These are phyloP conservation scores for Aspergillus asperescens DNA, from an alignment of 495 filamentous ascomycete species.

Conservation along the genomic window DNA sequence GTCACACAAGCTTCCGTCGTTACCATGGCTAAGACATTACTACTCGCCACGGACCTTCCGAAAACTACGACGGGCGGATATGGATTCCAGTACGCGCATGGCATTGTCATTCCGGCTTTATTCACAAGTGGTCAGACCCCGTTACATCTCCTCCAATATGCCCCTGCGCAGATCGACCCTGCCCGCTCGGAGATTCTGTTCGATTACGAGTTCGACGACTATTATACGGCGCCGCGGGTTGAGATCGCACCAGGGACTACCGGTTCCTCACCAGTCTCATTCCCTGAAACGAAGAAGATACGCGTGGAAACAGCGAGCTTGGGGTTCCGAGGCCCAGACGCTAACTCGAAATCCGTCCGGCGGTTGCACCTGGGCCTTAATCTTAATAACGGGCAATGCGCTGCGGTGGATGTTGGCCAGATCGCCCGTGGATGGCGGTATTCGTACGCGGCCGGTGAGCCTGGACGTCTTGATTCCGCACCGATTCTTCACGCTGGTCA, in stretches of 20 bases:
- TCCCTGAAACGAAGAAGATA: neutral
- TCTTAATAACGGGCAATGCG: slow-evolving; percentile 14
- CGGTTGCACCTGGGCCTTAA: slow-evolving; percentile 18
- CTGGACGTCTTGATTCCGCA: neutral
- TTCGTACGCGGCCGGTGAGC: slow-evolving; percentile 15
- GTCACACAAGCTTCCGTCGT: slow-evolving; percentile 19
- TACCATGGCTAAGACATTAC: slow-evolving; percentile 19
- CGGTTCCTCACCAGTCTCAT: neutral
- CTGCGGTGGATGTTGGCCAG: slow-evolving; percentile 28
- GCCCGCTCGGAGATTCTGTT: slow-evolving; percentile 18
- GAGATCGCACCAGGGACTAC: slow-evolving; percentile 17
- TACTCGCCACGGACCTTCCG: slow-evolving; percentile 19
- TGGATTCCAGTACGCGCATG: slow-evolving; percentile 32
- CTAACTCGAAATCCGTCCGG: neutral
- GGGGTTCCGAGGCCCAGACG: neutral
- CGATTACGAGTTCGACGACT: slow-evolving; percentile 25
- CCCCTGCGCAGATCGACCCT: slow-evolving; percentile 18
- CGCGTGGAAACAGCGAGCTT: neutral
- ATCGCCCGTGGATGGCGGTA: slow-evolving; percentile 30
- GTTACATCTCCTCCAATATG: slow-evolving; percentile 26
- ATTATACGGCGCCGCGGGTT: slow-evolving; percentile 23
- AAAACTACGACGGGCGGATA: slow-evolving; percentile 15
- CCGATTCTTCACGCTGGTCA: slow-evolving; percentile 7
- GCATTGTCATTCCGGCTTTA: slow-evolving; percentile 25
- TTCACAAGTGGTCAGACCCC: slow-evolving; percentile 13